A percentile compares a stretch with the other conserved stretches of the same genome.
phyloP scores from a whole-genome alignment of 306 rosid species.

The Medicago truncatula region MtrunA17r5.0-ANR NC_053042.1:50159501-50160000 shows the following conservation, averaged over 20 bases:
- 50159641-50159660: no score
- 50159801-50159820: slow-evolving; percentile 68
- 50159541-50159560: no score
- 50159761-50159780: not conserved
- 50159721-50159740: slow-evolving; percentile 1
- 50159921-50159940: slow-evolving; percentile 66
- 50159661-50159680: not conserved
- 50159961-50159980: slow-evolving; percentile 48
- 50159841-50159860: slow-evolving; percentile 84
- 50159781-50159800: slow-evolving; percentile 70
- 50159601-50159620: not conserved
- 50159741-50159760: slow-evolving; percentile 29
- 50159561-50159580: not conserved
- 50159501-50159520: not conserved
- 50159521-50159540: not conserved
- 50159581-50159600: not conserved
- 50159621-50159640: no score
- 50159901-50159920: slow-evolving; percentile 92
- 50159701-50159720: not conserved
- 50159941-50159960: slow-evolving; percentile 64
- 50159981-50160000: slow-evolving; percentile 58
- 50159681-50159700: slow-evolving; percentile 8
- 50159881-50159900: slow-evolving; percentile 60
- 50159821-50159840: slow-evolving; percentile 77
- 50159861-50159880: slow-evolving; percentile 71